A percentile compares a stretch with the other conserved stretches of the same genome.
Conservation (phyloP, 768 basidiomycete genomes). For the Pholiota conissans region DNA sequence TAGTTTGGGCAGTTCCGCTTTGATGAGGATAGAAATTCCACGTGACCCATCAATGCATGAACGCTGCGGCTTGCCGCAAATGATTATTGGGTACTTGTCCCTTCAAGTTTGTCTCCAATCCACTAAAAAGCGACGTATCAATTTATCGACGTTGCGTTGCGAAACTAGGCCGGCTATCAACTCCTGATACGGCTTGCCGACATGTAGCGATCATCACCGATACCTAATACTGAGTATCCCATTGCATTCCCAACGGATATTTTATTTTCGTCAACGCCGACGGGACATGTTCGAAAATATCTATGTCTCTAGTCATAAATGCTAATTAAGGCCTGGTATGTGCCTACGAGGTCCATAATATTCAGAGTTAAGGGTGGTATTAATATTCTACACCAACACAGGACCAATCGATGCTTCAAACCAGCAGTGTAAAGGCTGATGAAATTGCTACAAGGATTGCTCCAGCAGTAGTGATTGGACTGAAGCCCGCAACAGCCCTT, state of each 20-base stretch:
- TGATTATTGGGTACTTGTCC: no score
- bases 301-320: no score
- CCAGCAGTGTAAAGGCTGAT: slow-evolving; percentile 1
- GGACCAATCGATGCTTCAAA: background rate
- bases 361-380: background rate
- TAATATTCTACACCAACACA: background rate
- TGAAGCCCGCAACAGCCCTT: background rate
- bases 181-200: background rate
- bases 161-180: no score
- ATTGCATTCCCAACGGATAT: background rate
- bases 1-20: no score
- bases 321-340: no score
- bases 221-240: background rate
- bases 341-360: background rate
- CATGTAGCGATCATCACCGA: background rate
- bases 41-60: background rate
- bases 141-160: no score
- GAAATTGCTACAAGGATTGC: background rate
- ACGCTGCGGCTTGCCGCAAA: no score
- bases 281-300: background rate
- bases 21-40: no score
- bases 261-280: background rate
- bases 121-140: no score
- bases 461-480: background rate
- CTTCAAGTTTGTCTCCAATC: no score